phyloP scores from a whole-genome alignment of 2,329 filamentous ascomycete species.

The Arthroderma sp. region DNA sequence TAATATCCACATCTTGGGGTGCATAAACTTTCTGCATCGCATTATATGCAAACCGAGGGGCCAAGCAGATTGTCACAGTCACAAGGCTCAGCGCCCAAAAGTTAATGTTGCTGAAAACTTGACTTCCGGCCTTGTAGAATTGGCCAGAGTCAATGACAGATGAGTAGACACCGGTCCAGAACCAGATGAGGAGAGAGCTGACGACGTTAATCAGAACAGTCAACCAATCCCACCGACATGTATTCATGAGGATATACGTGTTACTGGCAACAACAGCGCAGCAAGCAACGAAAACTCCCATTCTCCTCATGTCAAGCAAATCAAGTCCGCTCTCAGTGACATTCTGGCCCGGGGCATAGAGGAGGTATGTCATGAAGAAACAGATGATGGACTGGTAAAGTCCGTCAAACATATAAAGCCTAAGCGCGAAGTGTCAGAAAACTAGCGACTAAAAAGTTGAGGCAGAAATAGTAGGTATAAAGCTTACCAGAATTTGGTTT shows the following conservation, averaged over 20 bases:
- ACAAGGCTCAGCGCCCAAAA: conserved; percentile 82
- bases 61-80: conserved; percentile 66
- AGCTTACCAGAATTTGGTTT: conserved; percentile 84
- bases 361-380: conserved; percentile 82
- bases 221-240: conserved; percentile 96
- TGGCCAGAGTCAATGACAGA: conserved; percentile 44
- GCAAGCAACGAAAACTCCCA: conserved; percentile 77
- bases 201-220: conserved; percentile 70
- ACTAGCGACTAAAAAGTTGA: conserved; percentile 17
- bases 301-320: conserved; percentile 64
- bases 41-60: conserved; percentile 80
- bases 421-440: conserved; percentile 21
- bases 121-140: conserved; percentile 64
- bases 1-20: conserved; percentile 85
- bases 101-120: conserved; percentile 66
- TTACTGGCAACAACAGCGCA: conserved; percentile 83
- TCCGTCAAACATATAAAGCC: conserved; percentile 89
- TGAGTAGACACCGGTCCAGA: conserved; percentile 88
- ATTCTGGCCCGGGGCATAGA: conserved; percentile 57
- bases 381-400: conserved; percentile 87
- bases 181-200: conserved; percentile 78
- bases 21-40: conserved; percentile 84
- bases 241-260: conserved; percentile 87
- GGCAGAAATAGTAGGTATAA: background rate
- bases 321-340: conserved; percentile 60